Base-by-base conservation (phyloP, 257 asterid genomes). In the Primulina eburnea region DNA sequence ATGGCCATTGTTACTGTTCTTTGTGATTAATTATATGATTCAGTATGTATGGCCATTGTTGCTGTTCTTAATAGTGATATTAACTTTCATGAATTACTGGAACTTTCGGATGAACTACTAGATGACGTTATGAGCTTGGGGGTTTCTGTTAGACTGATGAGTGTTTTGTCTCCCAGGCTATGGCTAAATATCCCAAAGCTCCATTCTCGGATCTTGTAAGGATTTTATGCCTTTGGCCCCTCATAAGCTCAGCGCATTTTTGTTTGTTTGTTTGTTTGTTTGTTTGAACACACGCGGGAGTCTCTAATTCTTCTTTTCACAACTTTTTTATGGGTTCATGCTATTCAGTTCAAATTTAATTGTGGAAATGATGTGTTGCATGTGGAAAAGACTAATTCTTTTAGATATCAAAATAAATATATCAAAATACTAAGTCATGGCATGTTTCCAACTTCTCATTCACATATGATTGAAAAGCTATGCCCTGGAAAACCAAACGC, bases 111-210 rank as follows among this genome's bases (percentile, higher is more conserved):
- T 10, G 64, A 73, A 64, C 71, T 87, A 52, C 52, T 64, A 65
- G 82, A 71, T 10, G 86, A 90, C 75, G 89, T 86, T 37, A 64
- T 30, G 82, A 70, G 60, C 76, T 77, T 93, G 74, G 90, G 88
- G 58, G 79, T 82, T 79, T 87, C 87, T 21, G 83, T 93, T 69
- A 85, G 73, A 73, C 91, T 0, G 86, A 90, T 53, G 91, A 75
- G 75, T 76, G 78, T 68, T 79, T 70, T 59, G 97, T 93, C 82
- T 89, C 97, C 29, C 87, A 67, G 76, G 96, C 98, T 60, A 86
- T 93, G 96, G 81, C 94, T 57, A 78, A 80, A 70, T 93, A 89
- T 74, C 90, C 96, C 57, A 83, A 93, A 80, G 97, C 97, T 56
- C 98, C 97, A 14, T 58, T 50, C 69, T 90, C 97, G 4, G 88